Base-by-base conservation (phyloP, 108 stramenopile species). In the Schizochytrium sp. region DNA sequence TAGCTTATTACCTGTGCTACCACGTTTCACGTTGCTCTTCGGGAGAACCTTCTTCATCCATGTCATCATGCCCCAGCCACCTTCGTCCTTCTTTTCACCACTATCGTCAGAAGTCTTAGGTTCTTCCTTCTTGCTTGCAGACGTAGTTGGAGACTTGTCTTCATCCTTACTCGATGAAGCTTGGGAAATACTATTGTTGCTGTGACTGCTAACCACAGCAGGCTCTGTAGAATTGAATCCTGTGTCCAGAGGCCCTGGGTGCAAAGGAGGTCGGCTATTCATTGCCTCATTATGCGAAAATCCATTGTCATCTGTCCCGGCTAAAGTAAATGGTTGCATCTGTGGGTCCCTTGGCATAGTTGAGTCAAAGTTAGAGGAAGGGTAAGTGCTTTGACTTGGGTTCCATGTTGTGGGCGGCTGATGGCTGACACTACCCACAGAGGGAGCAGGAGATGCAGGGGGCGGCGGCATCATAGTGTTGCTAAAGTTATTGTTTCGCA, bases 1-100 rank as follows among this genome's bases (percentile, higher is more conserved):
- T 13, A 83, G 76, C 47, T 83, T 55, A 10, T 83, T 83, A 5
- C 76, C 76, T 10, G 76, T 83, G 10, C n/a, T 83, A 10, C 50
- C 76, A 47, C 38, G 49, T 2, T 49, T 83, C 76, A 55, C 76
- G 47, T 83, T 83, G 2, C 76, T 55, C 76, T 83, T 83, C 45
- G 50, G 53, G 47, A 83, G 76, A 46, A 83, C 76, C 64, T 69
- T 69, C 64, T 69, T 69, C 64, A 69, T 69, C 64, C 64, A 69
- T 12, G 64, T 44, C 7, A 44, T 69, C 12, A 69, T 28, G 15
- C 64, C 64, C 64, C 76, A 83, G 53, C 76, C 76, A 3, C 17
- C 76, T 40, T 49, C 76, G 38, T 83, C 28, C 3, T 8, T 38
- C 50, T 83, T 83, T n/a, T 47, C 76, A 40, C 3, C 40, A 47